phyloP scores from a whole-genome alignment of 2,329 filamentous ascomycete species.

The Diaporthe sp. region DNA sequence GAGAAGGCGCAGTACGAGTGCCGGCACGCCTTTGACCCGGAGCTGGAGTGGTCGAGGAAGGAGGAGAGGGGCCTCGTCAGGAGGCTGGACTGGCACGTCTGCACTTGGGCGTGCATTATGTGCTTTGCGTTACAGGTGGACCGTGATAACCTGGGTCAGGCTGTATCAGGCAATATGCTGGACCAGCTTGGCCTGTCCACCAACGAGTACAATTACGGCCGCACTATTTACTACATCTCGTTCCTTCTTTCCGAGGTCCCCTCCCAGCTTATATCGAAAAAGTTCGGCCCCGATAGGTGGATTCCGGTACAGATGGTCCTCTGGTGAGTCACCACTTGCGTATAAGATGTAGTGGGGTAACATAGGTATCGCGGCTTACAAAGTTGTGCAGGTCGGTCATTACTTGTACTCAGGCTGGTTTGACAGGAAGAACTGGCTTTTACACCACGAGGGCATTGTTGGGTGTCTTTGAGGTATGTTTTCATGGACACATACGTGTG shows the following conservation, averaged over 20 bases:
- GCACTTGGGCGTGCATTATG: conserved; percentile 66
- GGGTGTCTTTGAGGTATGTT: conserved; percentile 11
- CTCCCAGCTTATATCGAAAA: conserved; percentile 71
- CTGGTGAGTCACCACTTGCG: conserved; percentile 45
- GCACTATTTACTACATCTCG: conserved; percentile 63
- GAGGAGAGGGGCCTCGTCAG: conserved; percentile 68
- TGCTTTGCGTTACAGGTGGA: conserved; percentile 75
- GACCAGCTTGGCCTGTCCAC: conserved; percentile 63
- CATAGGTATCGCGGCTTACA: neutral
- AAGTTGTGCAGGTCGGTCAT: neutral
- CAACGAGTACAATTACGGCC: conserved; percentile 65
- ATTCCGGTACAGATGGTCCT: conserved; percentile 49
- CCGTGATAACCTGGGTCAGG: conserved; percentile 71
- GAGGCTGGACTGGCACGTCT: conserved; percentile 58
- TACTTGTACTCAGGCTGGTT: conserved; percentile 12
- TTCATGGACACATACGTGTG: neutral
- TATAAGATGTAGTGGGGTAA: conserved; percentile 38
- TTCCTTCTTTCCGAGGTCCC: conserved; percentile 71
- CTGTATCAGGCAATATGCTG: conserved; percentile 73
- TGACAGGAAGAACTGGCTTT: conserved; percentile 41
- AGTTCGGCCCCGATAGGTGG: conserved; percentile 51
- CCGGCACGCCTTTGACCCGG: conserved; percentile 67
- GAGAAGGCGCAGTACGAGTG: conserved; percentile 63
- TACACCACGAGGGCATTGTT: conserved; percentile 35
- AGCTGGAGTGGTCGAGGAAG: conserved; percentile 64